phyloP scores from a whole-genome alignment of 2,329 filamentous ascomycete genomes.

The Lasiodiplodia sp. region DNA sequence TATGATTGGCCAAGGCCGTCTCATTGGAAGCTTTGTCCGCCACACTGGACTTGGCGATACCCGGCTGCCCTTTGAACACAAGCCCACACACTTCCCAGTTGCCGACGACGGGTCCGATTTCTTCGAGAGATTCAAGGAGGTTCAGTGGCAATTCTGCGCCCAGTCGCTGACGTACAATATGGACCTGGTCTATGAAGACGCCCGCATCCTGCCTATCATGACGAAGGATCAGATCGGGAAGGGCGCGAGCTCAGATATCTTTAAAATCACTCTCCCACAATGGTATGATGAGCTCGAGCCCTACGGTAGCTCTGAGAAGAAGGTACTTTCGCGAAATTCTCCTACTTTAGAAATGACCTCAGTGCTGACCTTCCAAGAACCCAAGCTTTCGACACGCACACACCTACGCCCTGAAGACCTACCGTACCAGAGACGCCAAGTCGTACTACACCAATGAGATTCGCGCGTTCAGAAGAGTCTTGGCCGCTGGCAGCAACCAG shows the following conservation, averaged over 20 bases:
- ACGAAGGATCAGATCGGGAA: not conserved
- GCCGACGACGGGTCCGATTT: not conserved
- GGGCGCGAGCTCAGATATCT: not conserved
- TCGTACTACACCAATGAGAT: slow-evolving; percentile 34
- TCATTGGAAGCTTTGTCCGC: slow-evolving; percentile 30
- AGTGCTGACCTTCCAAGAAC: not conserved
- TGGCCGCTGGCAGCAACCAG: slow-evolving; percentile 13
- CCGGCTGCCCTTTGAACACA: slow-evolving; percentile 31
- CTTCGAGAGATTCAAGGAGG: slow-evolving; percentile 31
- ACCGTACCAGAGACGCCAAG: slow-evolving; percentile 7
- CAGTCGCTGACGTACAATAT: not conserved
- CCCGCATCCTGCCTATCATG: slow-evolving; percentile 32
- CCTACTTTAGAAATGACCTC: not conserved
- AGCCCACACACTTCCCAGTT: not conserved
- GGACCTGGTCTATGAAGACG: not conserved
- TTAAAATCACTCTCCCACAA: slow-evolving; percentile 30
- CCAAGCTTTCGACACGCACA: not conserved
- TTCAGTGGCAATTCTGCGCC: slow-evolving; percentile 35
- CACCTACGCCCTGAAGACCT: slow-evolving; percentile 35
- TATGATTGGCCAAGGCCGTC: slow-evolving; percentile 28
- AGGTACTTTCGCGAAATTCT: not conserved
- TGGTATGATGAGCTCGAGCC: slow-evolving; percentile 32
- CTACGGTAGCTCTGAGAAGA: not conserved
- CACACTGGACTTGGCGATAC: slow-evolving; percentile 30
- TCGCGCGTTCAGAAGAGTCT: slow-evolving; percentile 23